Evolutionary conservation across 306 rosid genomes (phyloP), one percentile per base, ranked within the genome.

Genomic region (Luffa aegyptiaca): DNA sequence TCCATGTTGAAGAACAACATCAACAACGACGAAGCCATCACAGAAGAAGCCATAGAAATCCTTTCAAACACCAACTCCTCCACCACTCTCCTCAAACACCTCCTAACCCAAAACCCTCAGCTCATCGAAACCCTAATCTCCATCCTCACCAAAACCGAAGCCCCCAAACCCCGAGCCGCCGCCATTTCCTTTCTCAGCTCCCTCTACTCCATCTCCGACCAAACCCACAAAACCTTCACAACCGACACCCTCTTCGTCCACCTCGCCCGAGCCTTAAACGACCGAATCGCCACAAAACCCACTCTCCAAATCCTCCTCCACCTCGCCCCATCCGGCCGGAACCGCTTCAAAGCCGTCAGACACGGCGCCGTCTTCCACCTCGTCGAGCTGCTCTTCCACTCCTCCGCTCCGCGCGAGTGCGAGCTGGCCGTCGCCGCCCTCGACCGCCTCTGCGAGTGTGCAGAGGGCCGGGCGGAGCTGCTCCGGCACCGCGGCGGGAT

Each of bases 391-490:
- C 91, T 92, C 10, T 4, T n/a, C 0, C 80, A 57, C 41, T n/a
- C 83, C 0, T 18, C 79, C 0, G 90, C 85, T 5, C 85, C 86
- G 71, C 81, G 88, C 7, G 78, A 73, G 0, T 87, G 89, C 53
- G 97, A 94, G 82, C 84, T 92, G 4, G 75, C 83, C 13, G 55
- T 94, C 1, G 80, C 80, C 33, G 88, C 82, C 10, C 61, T 94
- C 81, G 96, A 92, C 33, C 92, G 84, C 62, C 87, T 94, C 0
- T 94, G 98, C 4, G 83, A 91, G 0, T 94, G 98, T 14, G 96
- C 97, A 0, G 97, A 94, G 81, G 98, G 97, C 44, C 58, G 97
- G 2, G 97, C 93, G 0, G 94, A 87, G 84, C 58, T 94, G 81
- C 69, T 88, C 86, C 82, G 63, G 37, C 97, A 94, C 37, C 86